A percentile compares a stretch with the other conserved stretches of the same genome.
phyloP scores from a whole-genome alignment of 83 land plant species.

The Picea mariana region DNA sequence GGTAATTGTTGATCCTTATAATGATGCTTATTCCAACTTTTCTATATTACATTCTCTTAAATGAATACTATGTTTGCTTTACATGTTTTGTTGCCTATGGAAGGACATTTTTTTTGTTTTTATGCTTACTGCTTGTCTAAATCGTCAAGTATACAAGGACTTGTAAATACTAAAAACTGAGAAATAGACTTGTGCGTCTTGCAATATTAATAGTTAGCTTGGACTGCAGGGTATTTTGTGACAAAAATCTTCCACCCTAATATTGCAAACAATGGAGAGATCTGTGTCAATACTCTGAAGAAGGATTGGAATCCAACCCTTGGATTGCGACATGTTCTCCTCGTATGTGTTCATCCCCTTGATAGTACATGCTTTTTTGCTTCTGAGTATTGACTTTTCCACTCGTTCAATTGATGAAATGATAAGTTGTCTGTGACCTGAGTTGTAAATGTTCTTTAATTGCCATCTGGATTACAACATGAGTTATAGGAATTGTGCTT shows the following conservation, averaged over 20 bases:
- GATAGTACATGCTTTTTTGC: too few species aligned
- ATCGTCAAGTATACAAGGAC: background rate
- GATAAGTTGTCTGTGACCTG: too few species aligned
- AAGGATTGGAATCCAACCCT: constrained; percentile 98
- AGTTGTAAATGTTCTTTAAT: too few species aligned
- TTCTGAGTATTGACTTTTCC: too few species aligned
- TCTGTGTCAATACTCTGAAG: constrained; percentile 95
- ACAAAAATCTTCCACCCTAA: constrained; percentile 99
- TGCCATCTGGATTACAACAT: too few species aligned
- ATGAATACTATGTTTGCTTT: background rate
- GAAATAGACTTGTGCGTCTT: background rate
- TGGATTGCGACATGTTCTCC: constrained; percentile 93
- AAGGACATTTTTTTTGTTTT: background rate
- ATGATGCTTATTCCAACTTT: background rate
- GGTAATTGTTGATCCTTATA: constrained; percentile 40
- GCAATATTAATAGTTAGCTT: background rate
- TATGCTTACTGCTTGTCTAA: too few species aligned
- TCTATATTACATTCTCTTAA: background rate
- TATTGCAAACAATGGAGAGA: constrained; percentile 95
- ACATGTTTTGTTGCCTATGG: background rate
- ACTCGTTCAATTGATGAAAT: too few species aligned
- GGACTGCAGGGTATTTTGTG: constrained; percentile 80
- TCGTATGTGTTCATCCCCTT: constrained; percentile 44
- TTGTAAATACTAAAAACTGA: background rate
- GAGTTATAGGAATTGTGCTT: too few species aligned